Conservation (phyloP, 2,329 filamentous ascomycete species). For the Colletotrichum acutatum region DNA sequence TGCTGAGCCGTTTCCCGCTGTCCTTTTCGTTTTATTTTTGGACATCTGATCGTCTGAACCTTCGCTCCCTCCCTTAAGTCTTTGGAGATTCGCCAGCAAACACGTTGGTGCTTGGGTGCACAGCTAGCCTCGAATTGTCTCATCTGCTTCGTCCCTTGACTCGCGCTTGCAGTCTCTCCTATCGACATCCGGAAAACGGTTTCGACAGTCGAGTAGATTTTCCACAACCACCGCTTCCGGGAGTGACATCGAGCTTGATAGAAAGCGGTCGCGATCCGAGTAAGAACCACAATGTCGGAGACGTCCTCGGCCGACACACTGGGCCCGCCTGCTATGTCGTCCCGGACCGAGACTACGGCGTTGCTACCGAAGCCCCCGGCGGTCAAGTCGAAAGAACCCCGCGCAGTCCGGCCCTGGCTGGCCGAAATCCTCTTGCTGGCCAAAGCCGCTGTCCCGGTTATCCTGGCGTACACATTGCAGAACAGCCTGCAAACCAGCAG, state of each 20-base stretch:
- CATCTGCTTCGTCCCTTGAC: conserved; percentile 19
- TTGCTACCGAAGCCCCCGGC: conserved; percentile 33
- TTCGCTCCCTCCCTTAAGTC: conserved; percentile 8
- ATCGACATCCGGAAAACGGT: background rate
- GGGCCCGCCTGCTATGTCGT: background rate
- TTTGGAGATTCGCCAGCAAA: background rate
- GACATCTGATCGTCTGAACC: conserved; percentile 25
- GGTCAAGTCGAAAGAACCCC: conserved; percentile 12
- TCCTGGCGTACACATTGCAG: conserved; percentile 86
- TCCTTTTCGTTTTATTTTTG: background rate
- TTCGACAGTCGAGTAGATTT: background rate
- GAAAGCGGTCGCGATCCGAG: background rate
- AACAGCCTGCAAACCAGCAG: conserved; percentile 87
- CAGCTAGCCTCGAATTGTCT: conserved; percentile 14
- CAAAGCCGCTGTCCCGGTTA: conserved; percentile 79
- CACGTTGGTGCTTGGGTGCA: background rate
- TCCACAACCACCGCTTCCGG: background rate
- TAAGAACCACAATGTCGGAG: conserved; percentile 19
- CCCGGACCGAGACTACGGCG: conserved; percentile 32
- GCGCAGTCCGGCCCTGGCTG: conserved; percentile 27
- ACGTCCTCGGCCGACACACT: conserved; percentile 13
- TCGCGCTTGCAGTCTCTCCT: conserved; percentile 12
- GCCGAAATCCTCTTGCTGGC: conserved; percentile 75
- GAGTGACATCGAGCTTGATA: background rate
- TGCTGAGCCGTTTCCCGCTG: conserved; percentile 15